phyloP scores from a whole-genome alignment of 257 asterid species.

The Solanum medicagineum region DNA sequence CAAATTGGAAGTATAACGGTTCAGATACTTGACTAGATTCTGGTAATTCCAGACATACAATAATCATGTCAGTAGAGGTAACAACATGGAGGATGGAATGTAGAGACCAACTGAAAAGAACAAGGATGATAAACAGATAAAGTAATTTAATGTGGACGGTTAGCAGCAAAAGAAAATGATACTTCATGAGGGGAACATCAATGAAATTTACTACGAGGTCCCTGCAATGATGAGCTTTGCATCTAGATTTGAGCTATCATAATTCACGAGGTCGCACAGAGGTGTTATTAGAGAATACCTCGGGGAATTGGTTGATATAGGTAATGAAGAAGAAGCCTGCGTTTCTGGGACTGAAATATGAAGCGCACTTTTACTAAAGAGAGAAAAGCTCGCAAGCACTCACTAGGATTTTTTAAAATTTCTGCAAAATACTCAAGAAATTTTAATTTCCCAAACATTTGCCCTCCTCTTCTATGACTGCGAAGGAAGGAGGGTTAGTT shows the following conservation, averaged over 20 bases:
- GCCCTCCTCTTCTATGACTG: too few relatives aligned
- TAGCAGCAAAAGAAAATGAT: neutral
- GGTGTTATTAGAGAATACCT: neutral
- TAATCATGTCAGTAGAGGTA: neutral
- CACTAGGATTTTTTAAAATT: too few relatives aligned
- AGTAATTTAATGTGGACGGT: too few relatives aligned
- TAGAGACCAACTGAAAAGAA: neutral
- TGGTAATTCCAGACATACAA: neutral
- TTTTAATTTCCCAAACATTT: too few relatives aligned
- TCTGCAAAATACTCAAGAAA: too few relatives aligned
- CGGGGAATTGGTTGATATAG: neutral
- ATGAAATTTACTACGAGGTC: neutral
- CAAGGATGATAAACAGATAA: neutral
- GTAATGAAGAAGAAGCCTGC: neutral
- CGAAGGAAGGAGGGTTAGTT: too few relatives aligned
- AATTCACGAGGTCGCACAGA: neutral
- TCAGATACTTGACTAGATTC: neutral
- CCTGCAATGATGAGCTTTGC: neutral
- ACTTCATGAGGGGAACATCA: neutral
- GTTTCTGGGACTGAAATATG: too few relatives aligned
- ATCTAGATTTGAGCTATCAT: neutral
- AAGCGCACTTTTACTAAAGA: too few relatives aligned
- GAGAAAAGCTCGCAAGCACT: too few relatives aligned
- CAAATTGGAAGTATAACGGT: neutral
- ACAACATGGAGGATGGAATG: neutral